A percentile compares a stretch with the other conserved stretches of the same genome.
Conservation (phyloP, 768 basidiomycete species). For the Lanmaoa pseudosensibilis region DNA sequence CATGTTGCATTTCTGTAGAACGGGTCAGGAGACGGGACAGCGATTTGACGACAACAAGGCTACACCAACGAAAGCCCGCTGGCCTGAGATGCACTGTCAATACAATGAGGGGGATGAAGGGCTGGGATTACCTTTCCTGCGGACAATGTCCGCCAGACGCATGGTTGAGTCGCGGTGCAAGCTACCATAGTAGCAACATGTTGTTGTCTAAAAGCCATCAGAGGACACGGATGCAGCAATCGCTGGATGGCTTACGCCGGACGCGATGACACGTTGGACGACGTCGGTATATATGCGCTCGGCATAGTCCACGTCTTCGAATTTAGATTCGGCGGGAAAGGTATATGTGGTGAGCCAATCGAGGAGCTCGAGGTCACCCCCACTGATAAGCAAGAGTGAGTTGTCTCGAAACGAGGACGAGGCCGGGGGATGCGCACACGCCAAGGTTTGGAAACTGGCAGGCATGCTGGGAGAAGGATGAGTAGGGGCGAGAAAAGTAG, state of each 20-base stretch:
- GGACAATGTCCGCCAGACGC: slow-evolving; percentile 73
- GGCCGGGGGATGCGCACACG: slow-evolving; percentile 21
- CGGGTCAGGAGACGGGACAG: slow-evolving; percentile 4
- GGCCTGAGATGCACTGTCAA: slow-evolving; percentile 46
- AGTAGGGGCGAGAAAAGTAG: not conserved
- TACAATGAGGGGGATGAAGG: not conserved
- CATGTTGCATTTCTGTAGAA: slow-evolving; percentile 36
- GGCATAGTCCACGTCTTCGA: slow-evolving; percentile 70
- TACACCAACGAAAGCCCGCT: slow-evolving; percentile 85
- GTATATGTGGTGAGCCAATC: slow-evolving; percentile 86
- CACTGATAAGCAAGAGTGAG: slow-evolving; percentile 43
- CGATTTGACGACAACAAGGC: slow-evolving; percentile 26
- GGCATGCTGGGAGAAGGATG: slow-evolving; percentile 28
- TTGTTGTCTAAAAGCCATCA: slow-evolving; percentile 64
- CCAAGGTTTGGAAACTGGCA: slow-evolving; percentile 47
- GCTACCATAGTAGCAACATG: slow-evolving; percentile 88
- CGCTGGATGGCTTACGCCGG: slow-evolving; percentile 57
- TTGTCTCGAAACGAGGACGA: not conserved
- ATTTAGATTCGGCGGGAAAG: slow-evolving; percentile 85
- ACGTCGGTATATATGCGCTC: slow-evolving; percentile 64
- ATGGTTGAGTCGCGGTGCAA: slow-evolving; percentile 81
- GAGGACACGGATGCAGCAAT: slow-evolving; percentile 3
- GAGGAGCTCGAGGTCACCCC: slow-evolving; percentile 82
- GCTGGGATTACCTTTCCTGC: slow-evolving; percentile 49
- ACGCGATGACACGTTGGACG: slow-evolving; percentile 67